These are phyloP conservation scores for Houttuynia cordata DNA, from an alignment of 164 flowering plant genomes.

Conservation along the genomic window DNA sequence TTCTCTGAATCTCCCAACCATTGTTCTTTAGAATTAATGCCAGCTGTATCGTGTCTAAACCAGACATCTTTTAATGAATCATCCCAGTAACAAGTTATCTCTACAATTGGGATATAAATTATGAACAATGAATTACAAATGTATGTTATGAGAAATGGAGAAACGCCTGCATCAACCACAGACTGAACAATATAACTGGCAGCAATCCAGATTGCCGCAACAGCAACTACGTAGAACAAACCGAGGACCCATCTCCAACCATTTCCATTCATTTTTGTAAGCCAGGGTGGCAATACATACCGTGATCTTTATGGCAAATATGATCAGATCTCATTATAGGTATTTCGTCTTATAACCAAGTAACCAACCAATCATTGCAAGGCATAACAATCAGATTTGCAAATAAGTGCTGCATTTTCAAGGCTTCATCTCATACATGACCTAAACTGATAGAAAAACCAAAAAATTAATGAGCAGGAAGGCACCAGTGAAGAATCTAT, in stretches of 20 bases:
- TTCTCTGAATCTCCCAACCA: conserved; percentile 37
- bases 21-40: conserved; percentile 10
- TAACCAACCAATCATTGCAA: too few relatives aligned
- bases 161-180: conserved; percentile 81
- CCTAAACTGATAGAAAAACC: too few relatives aligned
- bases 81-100: conserved; percentile 64
- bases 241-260: conserved; percentile 75
- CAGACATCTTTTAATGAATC: conserved; percentile 32
- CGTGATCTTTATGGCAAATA: too few relatives aligned
- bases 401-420: too few relatives aligned
- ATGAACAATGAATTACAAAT: conserved; percentile 88
- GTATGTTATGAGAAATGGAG: conserved; percentile 86
- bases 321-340: too few relatives aligned
- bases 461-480: too few relatives aligned
- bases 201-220: conserved; percentile 83
- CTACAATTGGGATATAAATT: conserved; percentile 67
- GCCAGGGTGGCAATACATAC: too few relatives aligned
- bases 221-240: conserved; percentile 52
- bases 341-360: too few relatives aligned
- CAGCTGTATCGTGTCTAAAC: conserved; percentile 24
- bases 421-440: too few relatives aligned
- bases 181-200: conserved; percentile 89
- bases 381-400: too few relatives aligned
- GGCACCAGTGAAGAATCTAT: too few relatives aligned
- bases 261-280: not conserved